phyloP scores from a whole-genome alignment of 108 stramenopile species.

The Nitzschia sp. region DNA sequence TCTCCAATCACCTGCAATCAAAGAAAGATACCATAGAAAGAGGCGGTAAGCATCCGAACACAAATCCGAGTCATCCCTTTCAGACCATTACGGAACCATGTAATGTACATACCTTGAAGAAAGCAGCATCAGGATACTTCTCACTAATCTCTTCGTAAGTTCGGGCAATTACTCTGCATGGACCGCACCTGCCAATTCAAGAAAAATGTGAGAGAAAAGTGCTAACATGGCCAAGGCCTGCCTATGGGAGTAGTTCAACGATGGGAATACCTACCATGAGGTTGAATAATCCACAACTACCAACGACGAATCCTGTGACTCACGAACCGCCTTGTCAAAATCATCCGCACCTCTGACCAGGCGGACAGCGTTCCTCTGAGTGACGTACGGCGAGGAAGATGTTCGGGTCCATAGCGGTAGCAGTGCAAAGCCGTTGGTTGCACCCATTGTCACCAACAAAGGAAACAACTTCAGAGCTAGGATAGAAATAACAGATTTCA shows the following conservation, averaged over 20 bases:
- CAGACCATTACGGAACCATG: too few species aligned
- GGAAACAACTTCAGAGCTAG: too few species aligned
- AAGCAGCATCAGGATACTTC: conserved; percentile 78
- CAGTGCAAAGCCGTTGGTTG: too few species aligned
- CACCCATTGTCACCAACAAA: too few species aligned
- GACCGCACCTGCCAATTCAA: conserved; percentile 64
- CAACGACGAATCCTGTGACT: conserved; percentile 61
- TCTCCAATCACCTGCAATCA: conserved; percentile 70
- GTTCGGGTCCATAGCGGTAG: too few species aligned
- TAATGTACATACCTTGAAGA: conserved; percentile 61
- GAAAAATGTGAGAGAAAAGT: too few species aligned
- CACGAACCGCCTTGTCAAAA: conserved; percentile 67
- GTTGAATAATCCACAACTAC: conserved; percentile 91
- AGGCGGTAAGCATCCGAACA: background rate
- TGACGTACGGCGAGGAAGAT: too few species aligned
- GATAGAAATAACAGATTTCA: too few species aligned
- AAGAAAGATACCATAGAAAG: background rate
- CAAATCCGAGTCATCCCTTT: background rate
- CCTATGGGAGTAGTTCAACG: too few species aligned
- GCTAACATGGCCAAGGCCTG: too few species aligned
- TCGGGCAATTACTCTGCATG: conserved; percentile 91
- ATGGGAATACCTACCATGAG: conserved; percentile 62
- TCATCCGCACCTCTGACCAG: conserved; percentile 17
- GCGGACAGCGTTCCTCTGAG: too few species aligned
- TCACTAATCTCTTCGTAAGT: conserved; percentile 86